Evolutionary conservation across 1,284 basidiomycete species (phyloP), one percentile per base, ranked within the genome.

Genomic region (Cerrena zonata): DNA sequence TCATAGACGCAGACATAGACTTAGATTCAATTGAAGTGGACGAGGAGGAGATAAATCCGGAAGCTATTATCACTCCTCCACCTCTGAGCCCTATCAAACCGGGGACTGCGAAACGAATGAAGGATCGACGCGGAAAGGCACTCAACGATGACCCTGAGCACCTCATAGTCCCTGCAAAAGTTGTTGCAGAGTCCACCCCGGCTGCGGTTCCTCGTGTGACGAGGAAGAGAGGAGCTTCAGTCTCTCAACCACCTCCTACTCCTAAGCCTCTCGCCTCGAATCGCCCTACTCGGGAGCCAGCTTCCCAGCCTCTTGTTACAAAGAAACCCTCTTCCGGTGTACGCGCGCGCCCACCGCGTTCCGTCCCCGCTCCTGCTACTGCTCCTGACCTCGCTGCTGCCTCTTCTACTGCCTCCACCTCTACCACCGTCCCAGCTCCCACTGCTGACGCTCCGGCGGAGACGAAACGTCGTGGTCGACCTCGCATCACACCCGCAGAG

Each of bases 61-160:
- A 21, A 44, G 45, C 19, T 39, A 34, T 22, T 42, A 45, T 44
- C 15, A 53, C 56, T 10, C 52, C 58, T 18, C 59, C 62, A 5
- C 56, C 62, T 21, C 55, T 59, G 5, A 48, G 55, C 5, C 57
- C 56, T 0, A 60, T 65, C 27, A 62, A 61, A 12, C 58, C 63
- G 4, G 62, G 68, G 12, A 59, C 66, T 7, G 56, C 62, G 19
- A 64, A 63, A 48, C 66, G 66, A 48, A 70, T 74, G 63, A 72
- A 67, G 61, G 62, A 66, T 39, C 63, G 70, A 13, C 48, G 63
- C 25, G 73, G 71, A 2, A 59, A 58, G 40, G 53, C 65, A 21
- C 56, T 56, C 10, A 49, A 49, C 15, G 46, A 52, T 30, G 61
- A 50, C 23, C 54, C 59, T 34, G 46, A 47, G 21, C 54, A 46